phyloP scores from a whole-genome alignment of 2,329 filamentous ascomycete species.

The Waltergamsia citrina region DNA sequence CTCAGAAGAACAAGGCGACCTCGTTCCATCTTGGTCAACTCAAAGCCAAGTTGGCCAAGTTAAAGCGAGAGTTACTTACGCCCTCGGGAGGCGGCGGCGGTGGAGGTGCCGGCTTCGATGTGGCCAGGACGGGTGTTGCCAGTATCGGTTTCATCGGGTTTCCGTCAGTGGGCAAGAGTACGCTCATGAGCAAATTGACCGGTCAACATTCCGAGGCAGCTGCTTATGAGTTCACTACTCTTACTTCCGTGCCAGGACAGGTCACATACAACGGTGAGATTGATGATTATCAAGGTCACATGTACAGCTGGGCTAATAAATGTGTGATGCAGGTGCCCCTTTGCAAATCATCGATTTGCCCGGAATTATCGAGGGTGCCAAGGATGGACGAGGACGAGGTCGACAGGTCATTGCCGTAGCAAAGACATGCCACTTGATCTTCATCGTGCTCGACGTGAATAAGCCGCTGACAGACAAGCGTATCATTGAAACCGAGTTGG shows the following conservation, averaged over 20 bases:
- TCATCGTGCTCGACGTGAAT: slow-evolving; percentile 97
- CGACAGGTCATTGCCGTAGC: slow-evolving; percentile 97
- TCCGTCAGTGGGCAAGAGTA: slow-evolving; percentile 96
- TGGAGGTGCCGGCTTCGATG: slow-evolving; percentile 86
- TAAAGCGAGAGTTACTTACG: slow-evolving; percentile 91
- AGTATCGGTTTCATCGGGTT: slow-evolving; percentile 98
- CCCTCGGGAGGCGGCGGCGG: slow-evolving; percentile 77
- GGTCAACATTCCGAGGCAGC: slow-evolving; percentile 96
- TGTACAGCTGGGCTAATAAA: neutral
- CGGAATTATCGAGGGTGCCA: slow-evolving; percentile 97
- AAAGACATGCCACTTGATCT: slow-evolving; percentile 97
- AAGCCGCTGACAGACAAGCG: slow-evolving; percentile 96
- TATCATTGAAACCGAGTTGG: slow-evolving; percentile 87
- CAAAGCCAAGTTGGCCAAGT: slow-evolving; percentile 95
- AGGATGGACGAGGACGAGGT: slow-evolving; percentile 95
- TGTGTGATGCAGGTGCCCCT: slow-evolving; percentile 54
- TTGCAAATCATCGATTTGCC: slow-evolving; percentile 98
- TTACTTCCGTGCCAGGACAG: slow-evolving; percentile 95
- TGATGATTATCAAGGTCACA: neutral
- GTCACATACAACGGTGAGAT: slow-evolving; percentile 74
- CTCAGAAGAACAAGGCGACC: slow-evolving; percentile 95
- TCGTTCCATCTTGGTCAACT: slow-evolving; percentile 91
- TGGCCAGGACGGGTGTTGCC: slow-evolving; percentile 93
- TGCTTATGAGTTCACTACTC: slow-evolving; percentile 96
- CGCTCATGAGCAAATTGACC: slow-evolving; percentile 87